phyloP scores from a whole-genome alignment of 2,329 filamentous ascomycete genomes.

The Grosmannia penicillata region DNA sequence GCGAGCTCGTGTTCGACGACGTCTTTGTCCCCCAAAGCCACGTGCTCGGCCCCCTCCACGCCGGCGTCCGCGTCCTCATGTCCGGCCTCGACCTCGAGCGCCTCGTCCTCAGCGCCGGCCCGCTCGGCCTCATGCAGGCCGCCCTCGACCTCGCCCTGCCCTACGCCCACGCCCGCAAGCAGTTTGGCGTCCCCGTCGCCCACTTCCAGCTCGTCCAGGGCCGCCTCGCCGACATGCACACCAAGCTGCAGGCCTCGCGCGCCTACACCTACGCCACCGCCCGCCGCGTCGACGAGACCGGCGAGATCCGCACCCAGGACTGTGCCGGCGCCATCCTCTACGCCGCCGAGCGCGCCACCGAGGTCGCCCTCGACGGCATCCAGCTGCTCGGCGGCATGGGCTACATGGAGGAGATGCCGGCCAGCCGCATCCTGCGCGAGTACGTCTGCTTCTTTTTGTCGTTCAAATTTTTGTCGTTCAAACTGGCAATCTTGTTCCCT shows the following conservation, averaged over 20 bases:
- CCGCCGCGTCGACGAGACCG: slow-evolving; percentile 60
- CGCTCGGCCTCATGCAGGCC: slow-evolving; percentile 89
- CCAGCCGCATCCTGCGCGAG: slow-evolving; percentile 67
- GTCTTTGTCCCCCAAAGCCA: slow-evolving; percentile 80
- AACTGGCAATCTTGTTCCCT: background rate
- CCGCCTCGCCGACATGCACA: slow-evolving; percentile 94
- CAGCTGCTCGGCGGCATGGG: slow-evolving; percentile 92
- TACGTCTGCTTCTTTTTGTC: slow-evolving; percentile 19
- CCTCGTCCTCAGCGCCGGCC: slow-evolving; percentile 79
- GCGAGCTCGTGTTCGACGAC: slow-evolving; percentile 79
- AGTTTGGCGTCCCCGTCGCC: slow-evolving; percentile 76
- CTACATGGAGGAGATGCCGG: slow-evolving; percentile 89
- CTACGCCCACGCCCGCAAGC: slow-evolving; percentile 76
- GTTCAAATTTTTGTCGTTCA: background rate
- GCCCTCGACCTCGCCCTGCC: slow-evolving; percentile 74
- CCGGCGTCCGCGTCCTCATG: slow-evolving; percentile 85
- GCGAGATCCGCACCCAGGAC: slow-evolving; percentile 67
- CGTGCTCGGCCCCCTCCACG: slow-evolving; percentile 65
- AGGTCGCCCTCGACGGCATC: slow-evolving; percentile 74
- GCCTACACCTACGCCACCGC: slow-evolving; percentile 83
- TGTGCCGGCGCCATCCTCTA: slow-evolving; percentile 91
- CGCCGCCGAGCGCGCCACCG: slow-evolving; percentile 78
- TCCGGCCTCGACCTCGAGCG: slow-evolving; percentile 89
- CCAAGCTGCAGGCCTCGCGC: slow-evolving; percentile 69
- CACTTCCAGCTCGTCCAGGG: slow-evolving; percentile 90